Evolutionary conservation across 2,329 filamentous ascomycete genomes (phyloP), one percentile per base, ranked within the genome.

Genomic region (Fusarium neocosmosporiellum): DNA sequence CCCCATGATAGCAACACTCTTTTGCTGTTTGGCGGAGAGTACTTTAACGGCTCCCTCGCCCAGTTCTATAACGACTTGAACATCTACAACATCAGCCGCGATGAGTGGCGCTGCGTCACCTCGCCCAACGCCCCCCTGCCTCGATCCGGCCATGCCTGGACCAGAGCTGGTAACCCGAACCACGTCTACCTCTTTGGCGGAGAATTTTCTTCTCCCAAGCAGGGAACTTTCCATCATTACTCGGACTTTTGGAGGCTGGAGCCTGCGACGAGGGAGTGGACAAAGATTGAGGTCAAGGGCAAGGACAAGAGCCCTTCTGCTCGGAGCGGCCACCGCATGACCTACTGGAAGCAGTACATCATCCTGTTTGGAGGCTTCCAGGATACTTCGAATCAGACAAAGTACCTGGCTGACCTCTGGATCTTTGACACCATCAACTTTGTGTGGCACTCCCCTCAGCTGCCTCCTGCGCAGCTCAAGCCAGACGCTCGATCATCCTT

Each of bases 151-250:
- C 96, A 98, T 87, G 96, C 96, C 18, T 98, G 95, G 94, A 97
- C 94, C 78, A 90, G 95, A 66, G 95, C 94, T 65, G 94, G 93
- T 55, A 98, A 98, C 82, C 86, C 92, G 18, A 93, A 92, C 71
- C 91, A 93, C 36, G 89, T 98, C 60, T 99, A 97, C 81, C 85
- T 99, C 18, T 98, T 98, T 79, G 96, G 96, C 72, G 96, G 96
- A 69, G 96, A 99, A 83, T 99, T 99, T 82, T 97, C 94, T 66
- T 96, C 93, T 31, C 96, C 96, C 3, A 98, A 98, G 81, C 96
- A 98, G 83, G 96, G 96, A 5, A 98, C 96, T 0, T 99, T 99
- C 79, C 98, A 99, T 82, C 96, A 99, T 83, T 99, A 99, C 85
- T 98, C 97, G 78, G 96, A 98, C 84, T 98, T 99, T 81, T 99